Conservation (phyloP, 805 yeast genomes). For the Wickerhamiella dianesei region DNA sequence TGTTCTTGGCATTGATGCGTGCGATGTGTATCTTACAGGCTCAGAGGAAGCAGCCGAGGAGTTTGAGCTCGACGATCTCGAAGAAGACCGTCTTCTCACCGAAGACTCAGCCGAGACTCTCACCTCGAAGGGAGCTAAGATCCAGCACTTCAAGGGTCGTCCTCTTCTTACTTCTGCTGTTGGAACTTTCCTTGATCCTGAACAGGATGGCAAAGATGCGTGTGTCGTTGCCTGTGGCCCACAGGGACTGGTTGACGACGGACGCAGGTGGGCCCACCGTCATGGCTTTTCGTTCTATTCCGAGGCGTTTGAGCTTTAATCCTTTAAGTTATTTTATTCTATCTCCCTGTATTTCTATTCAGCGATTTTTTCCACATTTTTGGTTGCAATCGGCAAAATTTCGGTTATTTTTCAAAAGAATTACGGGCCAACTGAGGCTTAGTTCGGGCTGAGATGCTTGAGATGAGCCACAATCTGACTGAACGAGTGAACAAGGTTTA, state of each 20-base stretch:
- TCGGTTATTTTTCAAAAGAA: too few species aligned
- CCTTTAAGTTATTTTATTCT: background rate
- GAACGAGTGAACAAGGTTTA: too few species aligned
- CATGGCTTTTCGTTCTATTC: slow-evolving; percentile 1
- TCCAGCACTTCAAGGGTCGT: slow-evolving; percentile 10
- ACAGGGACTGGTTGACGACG: slow-evolving; percentile 12
- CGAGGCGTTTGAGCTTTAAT: background rate
- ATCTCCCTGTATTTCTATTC: background rate
- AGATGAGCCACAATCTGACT: too few species aligned
- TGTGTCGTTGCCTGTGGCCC: slow-evolving; percentile 21
- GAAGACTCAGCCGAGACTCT: background rate
- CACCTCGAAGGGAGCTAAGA: background rate
- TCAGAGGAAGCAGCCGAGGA: slow-evolving; percentile 4
- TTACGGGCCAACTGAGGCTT: too few species aligned
- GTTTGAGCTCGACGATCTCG: slow-evolving; percentile 8
- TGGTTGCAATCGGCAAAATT: too few species aligned
- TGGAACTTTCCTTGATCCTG: slow-evolving; percentile 1
- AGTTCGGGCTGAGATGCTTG: too few species aligned
- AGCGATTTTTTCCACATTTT: background rate
- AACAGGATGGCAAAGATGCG: background rate
- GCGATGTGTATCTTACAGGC: slow-evolving; percentile 16
- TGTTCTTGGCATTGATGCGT: slow-evolving; percentile 8
- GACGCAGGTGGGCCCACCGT: slow-evolving; percentile 13
- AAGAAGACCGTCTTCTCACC: slow-evolving; percentile 1
- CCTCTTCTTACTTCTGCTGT: slow-evolving; percentile 10